These are phyloP conservation scores for Neurospora sp. DNA, from an alignment of 495 filamentous ascomycete species.

Conservation along the genomic window DNA sequence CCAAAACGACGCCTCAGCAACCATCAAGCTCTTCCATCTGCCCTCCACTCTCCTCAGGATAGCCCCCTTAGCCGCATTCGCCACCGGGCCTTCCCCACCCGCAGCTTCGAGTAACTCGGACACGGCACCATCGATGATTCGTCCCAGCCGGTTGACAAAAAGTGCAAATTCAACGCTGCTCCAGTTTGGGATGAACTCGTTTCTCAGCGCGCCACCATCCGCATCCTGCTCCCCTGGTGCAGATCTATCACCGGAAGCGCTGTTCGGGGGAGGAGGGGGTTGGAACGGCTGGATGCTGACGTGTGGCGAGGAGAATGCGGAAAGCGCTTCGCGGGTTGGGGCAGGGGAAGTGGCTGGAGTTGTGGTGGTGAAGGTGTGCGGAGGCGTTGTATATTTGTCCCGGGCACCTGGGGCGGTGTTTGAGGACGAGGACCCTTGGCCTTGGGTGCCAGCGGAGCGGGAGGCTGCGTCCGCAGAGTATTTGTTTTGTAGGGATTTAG, in stretches of 20 bases:
- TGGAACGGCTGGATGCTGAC: not conserved
- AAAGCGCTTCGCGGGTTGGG: not conserved
- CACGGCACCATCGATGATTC: slow-evolving; percentile 21
- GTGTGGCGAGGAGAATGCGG: not conserved
- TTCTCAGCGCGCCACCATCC: slow-evolving; percentile 52
- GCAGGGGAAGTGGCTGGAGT: not conserved
- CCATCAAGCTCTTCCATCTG: slow-evolving; percentile 24
- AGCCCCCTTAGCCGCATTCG: slow-evolving; percentile 7
- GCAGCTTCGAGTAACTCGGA: slow-evolving; percentile 7
- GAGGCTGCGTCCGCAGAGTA: not conserved
- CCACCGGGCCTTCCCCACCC: slow-evolving; percentile 5
- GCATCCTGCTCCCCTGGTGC: slow-evolving; percentile 24
- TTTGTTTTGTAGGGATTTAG: slow-evolving; percentile 18
- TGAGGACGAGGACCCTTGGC: not conserved
- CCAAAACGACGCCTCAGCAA: slow-evolving; percentile 27
- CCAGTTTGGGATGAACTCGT: slow-evolving; percentile 59
- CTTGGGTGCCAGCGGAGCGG: not conserved
- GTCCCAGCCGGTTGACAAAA: slow-evolving; percentile 39
- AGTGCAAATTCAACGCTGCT: slow-evolving; percentile 45
- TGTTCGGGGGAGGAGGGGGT: not conserved
- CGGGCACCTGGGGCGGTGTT: not conserved
- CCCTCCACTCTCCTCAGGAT: slow-evolving; percentile 20
- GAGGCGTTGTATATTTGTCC: not conserved
- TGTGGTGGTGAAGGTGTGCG: not conserved
- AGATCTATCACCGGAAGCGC: not conserved